A percentile compares a stretch with the other conserved stretches of the same genome.
Conservation (phyloP, 129 eudicot genomes). For the Chrysanthemum seticuspe region DNA sequence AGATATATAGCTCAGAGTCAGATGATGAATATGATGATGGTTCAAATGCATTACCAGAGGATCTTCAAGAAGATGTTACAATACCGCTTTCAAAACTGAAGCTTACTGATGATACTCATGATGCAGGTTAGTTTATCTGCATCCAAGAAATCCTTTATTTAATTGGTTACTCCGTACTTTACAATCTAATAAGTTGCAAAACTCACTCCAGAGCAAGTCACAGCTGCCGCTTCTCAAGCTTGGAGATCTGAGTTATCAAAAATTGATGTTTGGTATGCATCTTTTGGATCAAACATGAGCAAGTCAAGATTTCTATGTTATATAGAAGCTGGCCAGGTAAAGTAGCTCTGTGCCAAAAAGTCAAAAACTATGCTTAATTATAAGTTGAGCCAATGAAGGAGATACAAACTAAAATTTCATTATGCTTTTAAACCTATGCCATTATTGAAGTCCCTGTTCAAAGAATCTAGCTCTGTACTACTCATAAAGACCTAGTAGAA, state of each 20-base stretch:
- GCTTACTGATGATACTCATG: constrained; percentile 35
- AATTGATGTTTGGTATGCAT: constrained; percentile 85
- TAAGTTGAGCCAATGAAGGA: background rate
- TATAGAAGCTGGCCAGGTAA: constrained; percentile 97
- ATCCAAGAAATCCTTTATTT: background rate
- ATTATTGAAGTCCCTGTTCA: background rate
- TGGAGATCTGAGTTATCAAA: constrained; percentile 83
- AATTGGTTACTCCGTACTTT: constrained; percentile 23
- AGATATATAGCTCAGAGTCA: constrained; percentile 69
- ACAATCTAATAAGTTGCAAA: background rate
- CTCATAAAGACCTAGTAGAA: background rate
- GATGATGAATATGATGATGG: constrained; percentile 53
- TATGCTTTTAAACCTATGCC: no score
- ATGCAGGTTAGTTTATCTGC: background rate
- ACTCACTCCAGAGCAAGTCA: background rate
- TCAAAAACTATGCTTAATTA: constrained; percentile 8
- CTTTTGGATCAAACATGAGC: constrained; percentile 95
- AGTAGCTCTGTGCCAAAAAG: constrained; percentile 8
- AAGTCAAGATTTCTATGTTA: constrained; percentile 76
- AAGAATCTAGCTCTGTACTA: background rate
- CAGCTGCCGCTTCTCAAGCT: constrained; percentile 31
- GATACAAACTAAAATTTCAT: no score
- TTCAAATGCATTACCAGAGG: constrained; percentile 38
- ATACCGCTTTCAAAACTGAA: constrained; percentile 64
- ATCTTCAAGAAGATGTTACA: constrained; percentile 48